A percentile compares a stretch with the other conserved stretches of the same genome.
Conservation (phyloP, 2,329 filamentous ascomycete species). For the Fusarium nelsonii region DNA sequence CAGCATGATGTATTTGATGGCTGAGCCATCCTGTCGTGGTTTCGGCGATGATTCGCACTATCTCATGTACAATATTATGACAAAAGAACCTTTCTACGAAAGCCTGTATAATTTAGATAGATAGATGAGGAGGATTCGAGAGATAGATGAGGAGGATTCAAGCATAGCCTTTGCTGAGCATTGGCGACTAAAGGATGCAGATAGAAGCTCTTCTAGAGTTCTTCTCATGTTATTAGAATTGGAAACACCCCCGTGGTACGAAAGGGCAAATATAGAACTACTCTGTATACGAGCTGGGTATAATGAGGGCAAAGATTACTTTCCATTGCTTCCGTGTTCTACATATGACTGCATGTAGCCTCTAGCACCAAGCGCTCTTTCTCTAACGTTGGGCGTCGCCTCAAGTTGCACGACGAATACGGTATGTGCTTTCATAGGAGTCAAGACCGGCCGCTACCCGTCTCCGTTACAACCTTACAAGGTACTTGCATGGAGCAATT, state of each 20-base stretch:
- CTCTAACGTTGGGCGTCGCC: neutral
- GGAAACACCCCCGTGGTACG: neutral
- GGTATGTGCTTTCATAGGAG: neutral
- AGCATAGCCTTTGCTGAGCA: conserved; percentile 4
- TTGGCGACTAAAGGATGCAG: conserved; percentile 2
- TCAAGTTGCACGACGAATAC: neutral
- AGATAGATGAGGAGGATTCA: conserved; percentile 29
- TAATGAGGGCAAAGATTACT: neutral
- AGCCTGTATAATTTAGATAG: conserved; percentile 27
- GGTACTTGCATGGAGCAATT: conserved; percentile 8
- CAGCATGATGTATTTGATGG: conserved; percentile 92
- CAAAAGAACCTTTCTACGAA: conserved; percentile 4
- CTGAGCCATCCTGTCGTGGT: conserved; percentile 53
- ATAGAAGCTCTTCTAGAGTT: conserved; percentile 8
- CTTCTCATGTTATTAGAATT: neutral
- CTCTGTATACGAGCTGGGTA: neutral
- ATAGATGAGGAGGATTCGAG: conserved; percentile 27
- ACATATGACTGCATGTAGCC: neutral
- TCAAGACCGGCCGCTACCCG: neutral
- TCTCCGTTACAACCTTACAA: conserved; percentile 1
- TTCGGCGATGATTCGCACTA: neutral
- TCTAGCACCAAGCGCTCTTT: neutral
- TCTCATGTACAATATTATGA: conserved; percentile 27
- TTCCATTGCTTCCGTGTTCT: neutral
- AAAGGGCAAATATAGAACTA: neutral